Conservation (phyloP, 805 yeast genomes). For the Yarrowia sp. region DNA sequence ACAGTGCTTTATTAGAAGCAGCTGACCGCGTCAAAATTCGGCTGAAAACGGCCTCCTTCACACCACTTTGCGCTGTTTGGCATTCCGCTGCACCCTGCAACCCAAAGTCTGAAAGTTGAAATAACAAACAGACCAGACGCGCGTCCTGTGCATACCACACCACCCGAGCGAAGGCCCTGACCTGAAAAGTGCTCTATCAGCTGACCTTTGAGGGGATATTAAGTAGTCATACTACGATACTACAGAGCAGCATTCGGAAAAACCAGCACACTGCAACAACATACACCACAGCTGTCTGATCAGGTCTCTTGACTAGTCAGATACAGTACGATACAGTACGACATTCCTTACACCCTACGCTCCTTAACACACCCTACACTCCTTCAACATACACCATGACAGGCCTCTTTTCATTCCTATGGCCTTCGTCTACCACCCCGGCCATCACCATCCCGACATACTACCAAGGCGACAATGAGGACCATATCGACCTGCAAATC, state of each 20-base stretch:
- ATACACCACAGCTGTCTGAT: no score
- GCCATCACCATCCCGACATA: conserved; percentile 52
- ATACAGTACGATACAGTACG: no score
- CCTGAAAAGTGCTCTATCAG: not conserved
- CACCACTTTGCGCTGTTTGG: not conserved
- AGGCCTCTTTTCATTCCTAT: conserved; percentile 31
- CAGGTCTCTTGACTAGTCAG: no score
- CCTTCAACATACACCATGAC: conserved; percentile 24
- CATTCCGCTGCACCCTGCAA: conserved; percentile 6
- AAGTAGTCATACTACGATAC: not conserved
- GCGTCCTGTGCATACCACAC: conserved; percentile 6
- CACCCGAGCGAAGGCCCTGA: no score
- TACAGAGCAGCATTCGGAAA: no score
- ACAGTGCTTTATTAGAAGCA: not conserved
- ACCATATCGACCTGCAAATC: conserved; percentile 60
- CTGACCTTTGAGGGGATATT: not conserved
- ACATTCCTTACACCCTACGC: not conserved
- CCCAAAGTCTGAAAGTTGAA: not conserved
- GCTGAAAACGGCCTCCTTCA: not conserved
- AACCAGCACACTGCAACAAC: no score
- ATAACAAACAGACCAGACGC: conserved; percentile 24
- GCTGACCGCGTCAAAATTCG: no score
- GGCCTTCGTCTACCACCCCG: conserved; percentile 33
- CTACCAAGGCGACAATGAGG: conserved; percentile 48
- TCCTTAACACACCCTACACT: not conserved